Percentiles rank a stretch among this genome's conserved stretches.
phyloP scores from a whole-genome alignment of 2,329 filamentous ascomycete species.

The Pseudogymnoascus sp. region DNA sequence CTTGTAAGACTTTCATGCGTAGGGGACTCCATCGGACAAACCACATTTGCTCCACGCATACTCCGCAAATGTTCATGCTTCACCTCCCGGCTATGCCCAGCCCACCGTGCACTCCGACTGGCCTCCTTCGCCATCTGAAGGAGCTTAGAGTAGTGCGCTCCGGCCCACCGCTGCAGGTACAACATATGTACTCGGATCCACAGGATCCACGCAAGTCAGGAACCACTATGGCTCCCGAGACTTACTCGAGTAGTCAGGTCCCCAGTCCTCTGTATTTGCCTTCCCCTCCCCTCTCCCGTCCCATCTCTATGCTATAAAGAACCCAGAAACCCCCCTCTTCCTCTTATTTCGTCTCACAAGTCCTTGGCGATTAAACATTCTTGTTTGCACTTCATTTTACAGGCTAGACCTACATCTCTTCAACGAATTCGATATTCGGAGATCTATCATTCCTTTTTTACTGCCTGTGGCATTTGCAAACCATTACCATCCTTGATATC shows the following conservation, averaged over 20 bases:
- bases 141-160: neutral
- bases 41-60: slow-evolving; percentile 7
- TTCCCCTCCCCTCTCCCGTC: neutral
- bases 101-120: neutral
- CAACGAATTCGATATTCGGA: slow-evolving; percentile 8
- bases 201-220: slow-evolving; percentile 4
- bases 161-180: neutral
- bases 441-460: slow-evolving; percentile 5
- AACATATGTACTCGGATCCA: slow-evolving; percentile 3
- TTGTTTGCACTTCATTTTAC: slow-evolving; percentile 8
- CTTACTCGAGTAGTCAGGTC: slow-evolving; percentile 7
- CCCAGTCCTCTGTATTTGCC: neutral
- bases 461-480: slow-evolving; percentile 8
- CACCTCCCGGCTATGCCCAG: neutral
- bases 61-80: slow-evolving; percentile 7
- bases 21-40: slow-evolving; percentile 7
- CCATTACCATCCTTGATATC: neutral
- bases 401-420: slow-evolving; percentile 8
- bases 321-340: neutral
- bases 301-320: slow-evolving; percentile 7
- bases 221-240: slow-evolving; percentile 7
- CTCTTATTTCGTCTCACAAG: slow-evolving; percentile 3
- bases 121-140: neutral
- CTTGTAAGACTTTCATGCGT: slow-evolving; percentile 5
- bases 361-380: slow-evolving; percentile 8